Conservation (phyloP, 306 rosid species). For the Pueraria montana region DNA sequence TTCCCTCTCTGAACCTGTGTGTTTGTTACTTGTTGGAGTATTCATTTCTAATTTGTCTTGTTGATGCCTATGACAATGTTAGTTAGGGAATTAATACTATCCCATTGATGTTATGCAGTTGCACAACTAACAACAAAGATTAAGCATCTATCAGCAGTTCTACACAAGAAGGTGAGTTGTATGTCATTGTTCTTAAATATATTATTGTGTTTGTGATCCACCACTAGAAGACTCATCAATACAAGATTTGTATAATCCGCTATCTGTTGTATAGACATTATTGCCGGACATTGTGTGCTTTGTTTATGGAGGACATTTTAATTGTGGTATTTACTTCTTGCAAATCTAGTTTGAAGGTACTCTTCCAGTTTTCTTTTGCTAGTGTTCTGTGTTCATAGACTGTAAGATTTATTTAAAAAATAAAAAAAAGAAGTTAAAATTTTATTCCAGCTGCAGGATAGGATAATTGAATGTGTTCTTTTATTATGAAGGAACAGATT, state of each 20-base stretch:
- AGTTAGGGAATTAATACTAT: slow-evolving; percentile 35
- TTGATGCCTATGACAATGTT: slow-evolving; percentile 21
- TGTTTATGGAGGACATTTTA: neutral
- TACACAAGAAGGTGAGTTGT: slow-evolving; percentile 87
- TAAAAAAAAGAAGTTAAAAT: neutral
- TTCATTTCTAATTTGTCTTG: neutral
- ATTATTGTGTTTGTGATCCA: neutral
- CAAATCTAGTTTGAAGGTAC: neutral
- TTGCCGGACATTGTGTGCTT: neutral
- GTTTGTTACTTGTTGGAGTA: neutral
- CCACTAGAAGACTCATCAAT: slow-evolving; percentile 11
- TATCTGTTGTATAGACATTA: slow-evolving; percentile 6
- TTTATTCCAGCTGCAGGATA: neutral
- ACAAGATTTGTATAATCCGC: neutral
- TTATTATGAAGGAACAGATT: neutral
- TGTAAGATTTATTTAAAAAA: neutral
- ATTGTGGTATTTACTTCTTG: neutral
- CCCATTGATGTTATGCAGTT: slow-evolving; percentile 65
- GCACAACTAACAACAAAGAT: slow-evolving; percentile 92
- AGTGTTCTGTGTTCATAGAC: neutral
- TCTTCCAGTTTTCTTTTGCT: neutral
- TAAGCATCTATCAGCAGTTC: slow-evolving; percentile 76
- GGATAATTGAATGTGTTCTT: neutral
- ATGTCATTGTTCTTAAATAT: slow-evolving; percentile 32
- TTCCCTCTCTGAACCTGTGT: neutral